Evolutionary conservation across 352 stramenopile genomes (phyloP), one percentile per base, ranked within the genome.

Genomic region (Globisporangium echinulatum): DNA sequence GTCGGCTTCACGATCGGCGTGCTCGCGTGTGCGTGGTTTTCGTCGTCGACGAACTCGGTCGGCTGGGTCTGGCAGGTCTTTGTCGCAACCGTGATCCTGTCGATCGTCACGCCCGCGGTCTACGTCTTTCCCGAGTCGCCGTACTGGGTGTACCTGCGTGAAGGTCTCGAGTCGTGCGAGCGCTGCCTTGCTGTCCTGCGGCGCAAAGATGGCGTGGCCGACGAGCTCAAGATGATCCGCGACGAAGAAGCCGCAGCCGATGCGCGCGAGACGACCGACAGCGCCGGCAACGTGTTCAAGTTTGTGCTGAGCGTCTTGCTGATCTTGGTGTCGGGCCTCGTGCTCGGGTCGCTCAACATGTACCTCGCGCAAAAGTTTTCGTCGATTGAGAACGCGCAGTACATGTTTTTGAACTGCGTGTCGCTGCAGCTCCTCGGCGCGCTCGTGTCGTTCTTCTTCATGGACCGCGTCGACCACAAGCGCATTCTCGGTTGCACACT

Each of bases 11-110:
- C 88, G 36, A 49, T 64, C n/a, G 82, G 82, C 39, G 79, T 62
- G n/a, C 61, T 92, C 40, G 49, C 82, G n/a, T 68, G 71, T 9
- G 70, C 63, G 0, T 74, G 79, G 49, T 92, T 86, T 48, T 70
- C 70, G 25, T 77, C 75, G 66, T 85, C 15, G 77, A 84, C 55
- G 69, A 85, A 56, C 59, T 90, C 40, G 82, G 79, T 92, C 37
- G 82, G 79, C 14, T 92, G 82, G 82, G 77, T 92, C 50, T 92
- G 82, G 82, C 82, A 92, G 55, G 71, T 63, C 7, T 92, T 92
- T 58, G 74, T 58, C 5, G 77, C 77, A 11, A 82, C 71, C 7
- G 69, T 88, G 7, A 66, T 92, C n/a, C 77, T 92, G 11, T 72
- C 79, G 4, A 61, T 88, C 48, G 71, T 92, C 49, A 85, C 79